Percentiles rank a stretch among this genome's conserved stretches.
Evolutionary conservation across 345 rosid genomes (phyloP).

Genomic region (Camelina sativa): DNA sequence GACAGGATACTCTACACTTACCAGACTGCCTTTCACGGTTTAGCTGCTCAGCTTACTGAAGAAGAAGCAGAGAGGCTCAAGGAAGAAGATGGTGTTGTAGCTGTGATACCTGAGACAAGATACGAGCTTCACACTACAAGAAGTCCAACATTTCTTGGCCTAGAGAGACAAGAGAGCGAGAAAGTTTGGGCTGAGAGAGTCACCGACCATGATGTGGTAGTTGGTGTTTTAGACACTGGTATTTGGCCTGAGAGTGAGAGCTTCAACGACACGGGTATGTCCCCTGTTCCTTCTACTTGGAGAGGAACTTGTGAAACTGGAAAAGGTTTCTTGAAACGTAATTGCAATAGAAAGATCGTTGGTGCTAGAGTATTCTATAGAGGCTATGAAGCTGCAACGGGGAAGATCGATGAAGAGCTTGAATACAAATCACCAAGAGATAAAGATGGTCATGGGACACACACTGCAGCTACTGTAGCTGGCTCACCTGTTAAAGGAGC

Average conservation of each 20-base stretch:
- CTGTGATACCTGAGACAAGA: slow-evolving; percentile 60
- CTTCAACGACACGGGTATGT: slow-evolving; percentile 66
- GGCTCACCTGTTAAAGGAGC: slow-evolving; percentile 68
- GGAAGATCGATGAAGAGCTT: slow-evolving; percentile 56
- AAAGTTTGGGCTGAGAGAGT: slow-evolving; percentile 54
- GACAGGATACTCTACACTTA: slow-evolving; percentile 72
- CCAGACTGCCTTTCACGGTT: slow-evolving; percentile 65
- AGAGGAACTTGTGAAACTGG: slow-evolving; percentile 74
- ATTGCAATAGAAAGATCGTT: slow-evolving; percentile 72
- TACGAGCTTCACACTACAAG: slow-evolving; percentile 78
- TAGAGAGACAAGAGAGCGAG: slow-evolving; percentile 53
- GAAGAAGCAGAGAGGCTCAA: slow-evolving; percentile 66
- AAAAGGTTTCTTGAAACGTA: slow-evolving; percentile 50
- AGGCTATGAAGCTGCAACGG: slow-evolving; percentile 71
- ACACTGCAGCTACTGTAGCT: slow-evolving; percentile 79
- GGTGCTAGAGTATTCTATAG: slow-evolving; percentile 68
- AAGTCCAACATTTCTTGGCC: slow-evolving; percentile 75
- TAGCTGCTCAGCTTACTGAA: slow-evolving; percentile 60
- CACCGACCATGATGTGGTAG: slow-evolving; percentile 69
- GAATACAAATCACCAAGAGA: slow-evolving; percentile 83
- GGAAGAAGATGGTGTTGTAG: slow-evolving; percentile 57
- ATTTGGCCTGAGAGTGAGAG: slow-evolving; percentile 82
- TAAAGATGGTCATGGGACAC: slow-evolving; percentile 82
- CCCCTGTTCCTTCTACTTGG: slow-evolving; percentile 66
- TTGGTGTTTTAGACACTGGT: slow-evolving; percentile 79